Conservation (phyloP, 1,284 basidiomycete genomes). For the Neotropicomus parvogracilis region DNA sequence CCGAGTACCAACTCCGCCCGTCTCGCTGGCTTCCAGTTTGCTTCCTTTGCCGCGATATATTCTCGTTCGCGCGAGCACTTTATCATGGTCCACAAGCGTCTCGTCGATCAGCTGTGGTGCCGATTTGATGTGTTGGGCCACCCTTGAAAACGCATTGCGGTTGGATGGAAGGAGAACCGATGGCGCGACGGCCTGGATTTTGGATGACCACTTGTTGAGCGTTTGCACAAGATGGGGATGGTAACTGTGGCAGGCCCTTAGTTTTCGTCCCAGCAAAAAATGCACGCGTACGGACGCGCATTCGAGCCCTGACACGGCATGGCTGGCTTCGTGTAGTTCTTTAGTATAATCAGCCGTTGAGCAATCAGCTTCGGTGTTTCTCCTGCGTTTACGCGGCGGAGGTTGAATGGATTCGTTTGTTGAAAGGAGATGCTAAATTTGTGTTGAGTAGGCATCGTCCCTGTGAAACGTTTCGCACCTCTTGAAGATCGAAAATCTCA, state of each 20-base stretch:
- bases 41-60: constrained; percentile 44
- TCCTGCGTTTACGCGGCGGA: constrained; percentile 61
- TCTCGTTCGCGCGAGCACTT: constrained; percentile 58
- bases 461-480: constrained; percentile 38
- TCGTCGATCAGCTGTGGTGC: constrained; percentile 74
- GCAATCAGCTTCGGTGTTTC: constrained; percentile 26
- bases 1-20: constrained; percentile 24
- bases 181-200: constrained; percentile 86
- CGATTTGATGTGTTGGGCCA: constrained; percentile 50
- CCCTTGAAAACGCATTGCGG: constrained; percentile 58
- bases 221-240: constrained; percentile 73
- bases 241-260: constrained; percentile 38
- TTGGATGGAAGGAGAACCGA: constrained; percentile 69
- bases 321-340: constrained; percentile 45
- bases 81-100: constrained; percentile 52
- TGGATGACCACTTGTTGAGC: constrained; percentile 87
- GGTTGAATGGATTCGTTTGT: constrained; percentile 45
- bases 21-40: constrained; percentile 38
- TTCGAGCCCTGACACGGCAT: constrained; percentile 50
- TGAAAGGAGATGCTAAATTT: constrained; percentile 42
- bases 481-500: constrained; percentile 67
- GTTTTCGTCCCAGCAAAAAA: not conserved
- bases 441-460: constrained; percentile 15
- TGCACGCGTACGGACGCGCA: constrained; percentile 43
- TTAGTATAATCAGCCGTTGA: constrained; percentile 10